Conservation (phyloP, 2,329 filamentous ascomycete genomes). For the Uncinocarpus reesii region DNA sequence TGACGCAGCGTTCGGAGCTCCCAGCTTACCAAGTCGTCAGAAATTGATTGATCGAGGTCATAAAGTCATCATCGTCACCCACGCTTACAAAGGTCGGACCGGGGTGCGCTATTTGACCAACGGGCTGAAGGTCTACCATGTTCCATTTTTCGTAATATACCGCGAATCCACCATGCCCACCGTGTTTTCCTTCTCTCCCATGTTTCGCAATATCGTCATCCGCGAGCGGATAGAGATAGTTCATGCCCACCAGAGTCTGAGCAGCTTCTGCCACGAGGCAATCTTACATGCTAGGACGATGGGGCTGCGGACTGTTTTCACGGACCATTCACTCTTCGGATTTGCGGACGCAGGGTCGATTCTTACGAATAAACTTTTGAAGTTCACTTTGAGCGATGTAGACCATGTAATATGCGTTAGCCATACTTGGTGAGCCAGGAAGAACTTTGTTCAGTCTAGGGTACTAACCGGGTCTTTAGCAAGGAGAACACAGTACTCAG, state of each 20-base stretch:
- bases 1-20: neutral
- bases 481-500: constrained; percentile 96
- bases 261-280: constrained; percentile 85
- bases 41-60: constrained; percentile 96
- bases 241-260: constrained; percentile 90
- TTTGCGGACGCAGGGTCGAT: constrained; percentile 96
- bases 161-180: constrained; percentile 89
- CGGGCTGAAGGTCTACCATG: constrained; percentile 94
- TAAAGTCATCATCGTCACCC: constrained; percentile 95
- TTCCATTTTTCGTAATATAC: constrained; percentile 93
- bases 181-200: constrained; percentile 95
- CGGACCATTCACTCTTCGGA: constrained; percentile 92
- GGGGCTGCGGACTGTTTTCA: constrained; percentile 92
- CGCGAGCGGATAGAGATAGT: constrained; percentile 94
- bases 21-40: constrained; percentile 26
- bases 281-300: constrained; percentile 92
- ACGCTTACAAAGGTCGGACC: constrained; percentile 82
- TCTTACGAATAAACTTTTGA: constrained; percentile 90
- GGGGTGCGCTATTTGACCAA: constrained; percentile 94
- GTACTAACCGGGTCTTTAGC: constrained; percentile 39
- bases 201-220: constrained; percentile 93
- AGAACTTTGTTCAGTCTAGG: neutral
- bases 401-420: constrained; percentile 98
- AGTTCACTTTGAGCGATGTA: constrained; percentile 91
- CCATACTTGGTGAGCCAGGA: constrained; percentile 68